phyloP scores from a whole-genome alignment of 139 green algal species.

The Micractinium conductrix region DNA sequence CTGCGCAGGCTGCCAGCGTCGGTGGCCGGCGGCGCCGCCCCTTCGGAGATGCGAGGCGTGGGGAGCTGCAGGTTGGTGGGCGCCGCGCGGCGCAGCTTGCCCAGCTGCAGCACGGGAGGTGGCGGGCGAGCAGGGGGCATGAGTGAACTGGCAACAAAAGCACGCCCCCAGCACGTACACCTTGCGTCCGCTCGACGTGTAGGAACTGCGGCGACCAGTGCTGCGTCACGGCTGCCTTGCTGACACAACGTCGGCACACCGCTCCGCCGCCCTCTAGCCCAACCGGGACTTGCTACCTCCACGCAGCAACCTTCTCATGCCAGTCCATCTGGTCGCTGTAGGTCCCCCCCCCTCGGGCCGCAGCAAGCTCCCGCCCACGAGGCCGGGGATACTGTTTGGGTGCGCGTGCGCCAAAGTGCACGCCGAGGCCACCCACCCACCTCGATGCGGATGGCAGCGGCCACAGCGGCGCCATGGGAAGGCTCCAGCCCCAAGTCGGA shows the following conservation, averaged over 20 bases:
- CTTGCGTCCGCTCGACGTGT: not conserved
- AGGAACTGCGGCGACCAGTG: no score
- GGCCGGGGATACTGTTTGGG: not conserved
- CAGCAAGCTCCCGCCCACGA: no score
- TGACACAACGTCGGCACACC: no score
- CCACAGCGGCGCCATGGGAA: not conserved
- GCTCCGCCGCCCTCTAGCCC: no score
- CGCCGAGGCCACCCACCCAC: not conserved
- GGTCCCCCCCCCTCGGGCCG: no score
- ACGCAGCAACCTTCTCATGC: not conserved
- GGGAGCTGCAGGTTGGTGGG: slow-evolving; percentile 23
- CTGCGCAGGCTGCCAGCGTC: not conserved
- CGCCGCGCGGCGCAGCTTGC: slow-evolving; percentile 21
- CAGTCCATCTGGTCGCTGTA: not conserved
- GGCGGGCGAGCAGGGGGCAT: not conserved
- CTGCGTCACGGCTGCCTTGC: no score
- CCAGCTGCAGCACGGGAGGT: slow-evolving; percentile 10
- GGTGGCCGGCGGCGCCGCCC: not conserved
- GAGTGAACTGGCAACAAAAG: no score
- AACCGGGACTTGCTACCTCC: no score
- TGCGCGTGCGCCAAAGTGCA: no score
- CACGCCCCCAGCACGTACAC: no score
- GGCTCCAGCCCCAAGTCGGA: slow-evolving; percentile 6
- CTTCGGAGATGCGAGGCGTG: slow-evolving; percentile 10
- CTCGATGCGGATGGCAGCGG: slow-evolving; percentile 30